phyloP scores from a whole-genome alignment of 805 yeast species.

The Candida patagonica region DNA sequence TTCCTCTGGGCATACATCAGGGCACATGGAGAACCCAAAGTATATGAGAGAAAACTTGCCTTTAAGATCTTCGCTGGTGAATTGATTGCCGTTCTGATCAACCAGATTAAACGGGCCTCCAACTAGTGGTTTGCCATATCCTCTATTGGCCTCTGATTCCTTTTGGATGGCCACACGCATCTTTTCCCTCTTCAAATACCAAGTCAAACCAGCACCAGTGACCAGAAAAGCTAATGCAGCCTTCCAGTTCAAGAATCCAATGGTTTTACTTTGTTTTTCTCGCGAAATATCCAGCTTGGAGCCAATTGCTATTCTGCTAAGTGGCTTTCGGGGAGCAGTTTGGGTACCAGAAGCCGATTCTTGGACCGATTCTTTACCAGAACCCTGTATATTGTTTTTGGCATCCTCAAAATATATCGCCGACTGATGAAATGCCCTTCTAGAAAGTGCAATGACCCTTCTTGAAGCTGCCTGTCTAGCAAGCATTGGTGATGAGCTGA shows the following conservation, averaged over 20 bases:
- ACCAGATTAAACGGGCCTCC: conserved; percentile 80
- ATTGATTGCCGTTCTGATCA: conserved; percentile 61
- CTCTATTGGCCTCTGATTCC: conserved; percentile 77
- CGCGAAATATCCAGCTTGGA: conserved; percentile 28
- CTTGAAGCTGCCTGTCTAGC: too few species aligned
- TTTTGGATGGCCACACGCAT: conserved; percentile 61
- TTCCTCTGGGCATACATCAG: conserved; percentile 98
- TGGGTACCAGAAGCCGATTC: neutral
- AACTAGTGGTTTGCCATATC: conserved; percentile 83
- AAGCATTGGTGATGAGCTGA: too few species aligned
- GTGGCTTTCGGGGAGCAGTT: conserved; percentile 43
- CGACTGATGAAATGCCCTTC: too few species aligned
- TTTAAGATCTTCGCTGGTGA: conserved; percentile 67
- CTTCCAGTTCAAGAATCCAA: conserved; percentile 60
- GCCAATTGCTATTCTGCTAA: conserved; percentile 76
- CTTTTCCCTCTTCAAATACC: conserved; percentile 67
- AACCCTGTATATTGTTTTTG: neutral
- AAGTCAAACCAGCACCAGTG: conserved; percentile 65
- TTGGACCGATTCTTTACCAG: neutral
- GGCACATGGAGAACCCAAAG: conserved; percentile 96
- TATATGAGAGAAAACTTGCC: conserved; percentile 81
- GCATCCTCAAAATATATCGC: neutral
- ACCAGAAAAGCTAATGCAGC: conserved; percentile 58
- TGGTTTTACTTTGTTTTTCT: conserved; percentile 31
- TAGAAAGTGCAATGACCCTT: too few species aligned